A percentile compares a stretch with the other conserved stretches of the same genome.
phyloP scores from a whole-genome alignment of 345 rosid species.

The Ceriops decandra region DNA sequence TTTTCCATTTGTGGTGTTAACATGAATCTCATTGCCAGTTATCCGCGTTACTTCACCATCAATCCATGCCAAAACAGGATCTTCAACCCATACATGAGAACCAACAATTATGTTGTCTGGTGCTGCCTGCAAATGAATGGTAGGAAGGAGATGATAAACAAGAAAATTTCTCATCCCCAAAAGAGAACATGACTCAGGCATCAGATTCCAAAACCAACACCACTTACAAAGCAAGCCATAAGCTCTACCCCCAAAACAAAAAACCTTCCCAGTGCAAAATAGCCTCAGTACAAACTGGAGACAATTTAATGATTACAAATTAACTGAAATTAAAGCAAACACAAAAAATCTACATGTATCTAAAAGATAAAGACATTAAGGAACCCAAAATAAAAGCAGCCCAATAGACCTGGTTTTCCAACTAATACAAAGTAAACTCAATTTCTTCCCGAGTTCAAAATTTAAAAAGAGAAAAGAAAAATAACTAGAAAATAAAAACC shows the following conservation, averaged over 20 bases:
- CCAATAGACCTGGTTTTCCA: not conserved
- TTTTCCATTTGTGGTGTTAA: slow-evolving; percentile 50
- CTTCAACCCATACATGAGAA: slow-evolving; percentile 86
- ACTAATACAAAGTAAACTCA: not conserved
- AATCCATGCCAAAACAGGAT: slow-evolving; percentile 67
- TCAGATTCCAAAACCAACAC: not conserved
- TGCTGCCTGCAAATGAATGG: slow-evolving; percentile 49
- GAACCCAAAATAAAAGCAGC: not conserved
- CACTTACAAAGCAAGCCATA: too few species aligned
- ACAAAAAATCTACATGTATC: not conserved
- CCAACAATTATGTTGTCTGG: slow-evolving; percentile 64
- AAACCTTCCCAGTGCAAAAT: too few species aligned
- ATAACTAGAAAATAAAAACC: not conserved
- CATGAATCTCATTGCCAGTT: slow-evolving; percentile 45
- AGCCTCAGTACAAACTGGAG: too few species aligned
- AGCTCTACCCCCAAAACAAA: too few species aligned
- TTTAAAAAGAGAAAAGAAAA: not conserved
- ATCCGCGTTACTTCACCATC: slow-evolving; percentile 64
- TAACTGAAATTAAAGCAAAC: not conserved
- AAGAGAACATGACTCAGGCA: not conserved
- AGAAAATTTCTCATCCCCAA: not conserved
- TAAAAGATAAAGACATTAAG: not conserved
- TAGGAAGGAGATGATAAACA: not conserved
- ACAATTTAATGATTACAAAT: not conserved
- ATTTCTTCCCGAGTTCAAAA: not conserved